Evolutionary conservation across 2,329 filamentous ascomycete genomes (phyloP).

Genomic region (Neurospora sp.): DNA sequence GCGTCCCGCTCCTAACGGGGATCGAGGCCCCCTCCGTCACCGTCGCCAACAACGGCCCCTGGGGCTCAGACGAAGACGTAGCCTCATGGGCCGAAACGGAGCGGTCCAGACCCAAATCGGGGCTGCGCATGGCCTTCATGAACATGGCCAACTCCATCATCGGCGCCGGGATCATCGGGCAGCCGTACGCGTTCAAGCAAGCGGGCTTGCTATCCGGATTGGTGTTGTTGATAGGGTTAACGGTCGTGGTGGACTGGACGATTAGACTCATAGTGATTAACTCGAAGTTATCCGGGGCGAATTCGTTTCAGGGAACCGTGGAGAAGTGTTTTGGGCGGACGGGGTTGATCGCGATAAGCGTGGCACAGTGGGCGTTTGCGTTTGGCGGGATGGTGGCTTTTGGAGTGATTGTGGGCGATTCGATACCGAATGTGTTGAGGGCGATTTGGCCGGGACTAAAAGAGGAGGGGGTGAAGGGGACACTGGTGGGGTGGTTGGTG

Average conservation of each 20-base stretch:
- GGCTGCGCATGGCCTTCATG: constrained; percentile 85
- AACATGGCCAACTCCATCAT: constrained; percentile 99
- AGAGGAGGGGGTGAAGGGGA: constrained; percentile 65
- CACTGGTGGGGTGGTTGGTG: constrained; percentile 73
- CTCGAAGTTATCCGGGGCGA: constrained; percentile 87
- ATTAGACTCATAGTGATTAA: constrained; percentile 96
- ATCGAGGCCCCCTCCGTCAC: constrained; percentile 73
- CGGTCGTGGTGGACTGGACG: constrained; percentile 89
- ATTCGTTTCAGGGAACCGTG: constrained; percentile 92
- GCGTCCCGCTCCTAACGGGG: constrained; percentile 67
- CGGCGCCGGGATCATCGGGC: constrained; percentile 64
- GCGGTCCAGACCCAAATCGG: constrained; percentile 65
- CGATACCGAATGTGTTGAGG: constrained; percentile 79
- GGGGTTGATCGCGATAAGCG: constrained; percentile 75
- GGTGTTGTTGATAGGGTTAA: constrained; percentile 67
- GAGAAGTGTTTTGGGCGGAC: constrained; percentile 87
- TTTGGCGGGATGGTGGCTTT: constrained; percentile 99
- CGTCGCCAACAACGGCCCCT: constrained; percentile 45
- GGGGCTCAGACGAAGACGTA: constrained; percentile 26
- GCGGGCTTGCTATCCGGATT: constrained; percentile 78
- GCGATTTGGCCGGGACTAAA: constrained; percentile 71
- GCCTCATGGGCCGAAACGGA: constrained; percentile 44
- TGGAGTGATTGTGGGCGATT: constrained; percentile 93
- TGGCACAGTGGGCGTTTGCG: constrained; percentile 97
- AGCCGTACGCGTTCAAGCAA: constrained; percentile 93